A percentile compares a stretch with the other conserved stretches of the same genome.
Evolutionary conservation across 129 eudicot species (phyloP).

Genomic region (Arctium lappa): DNA sequence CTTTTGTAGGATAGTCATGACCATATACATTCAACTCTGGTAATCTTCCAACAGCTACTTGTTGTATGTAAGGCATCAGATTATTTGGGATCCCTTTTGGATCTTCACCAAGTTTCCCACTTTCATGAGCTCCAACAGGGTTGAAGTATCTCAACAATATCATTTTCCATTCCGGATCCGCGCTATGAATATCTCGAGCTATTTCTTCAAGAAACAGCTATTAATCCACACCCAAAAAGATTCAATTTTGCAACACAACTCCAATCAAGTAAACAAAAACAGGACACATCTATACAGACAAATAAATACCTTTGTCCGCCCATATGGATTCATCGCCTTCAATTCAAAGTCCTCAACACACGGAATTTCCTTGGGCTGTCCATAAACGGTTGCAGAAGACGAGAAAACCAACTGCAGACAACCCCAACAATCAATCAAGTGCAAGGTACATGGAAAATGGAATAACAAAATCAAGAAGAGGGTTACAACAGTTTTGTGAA

Average conservation of each 20-base stretch:
- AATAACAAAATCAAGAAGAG: neutral
- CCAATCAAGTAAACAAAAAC: neutral
- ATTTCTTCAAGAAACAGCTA: slow-evolving; percentile 92
- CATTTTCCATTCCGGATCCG: slow-evolving; percentile 81
- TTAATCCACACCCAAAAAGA: neutral
- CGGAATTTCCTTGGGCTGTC: slow-evolving; percentile 90
- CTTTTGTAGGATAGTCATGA: slow-evolving; percentile 90
- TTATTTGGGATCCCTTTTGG: slow-evolving; percentile 97
- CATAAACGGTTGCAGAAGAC: slow-evolving; percentile 97
- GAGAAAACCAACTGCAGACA: slow-evolving; percentile 85
- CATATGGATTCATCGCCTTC: slow-evolving; percentile 95
- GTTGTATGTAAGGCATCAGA: slow-evolving; percentile 95
- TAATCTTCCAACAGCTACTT: slow-evolving; percentile 96
- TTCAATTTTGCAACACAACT: neutral
- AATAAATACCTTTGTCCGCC: slow-evolving; percentile 84
- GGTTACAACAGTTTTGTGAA: neutral
- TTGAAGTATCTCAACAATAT: slow-evolving; percentile 86
- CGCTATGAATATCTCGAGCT: slow-evolving; percentile 71
- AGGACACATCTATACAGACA: neutral
- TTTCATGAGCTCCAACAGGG: slow-evolving; percentile 97
- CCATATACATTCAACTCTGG: slow-evolving; percentile 92
- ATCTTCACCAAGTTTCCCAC: slow-evolving; percentile 94
- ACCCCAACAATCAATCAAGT: slow-evolving; percentile 7
- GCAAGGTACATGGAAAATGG: neutral
- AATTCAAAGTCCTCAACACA: slow-evolving; percentile 79